phyloP scores from a whole-genome alignment of 2,329 filamentous ascomycete genomes.

The Aspergillus fijiensis region DNA sequence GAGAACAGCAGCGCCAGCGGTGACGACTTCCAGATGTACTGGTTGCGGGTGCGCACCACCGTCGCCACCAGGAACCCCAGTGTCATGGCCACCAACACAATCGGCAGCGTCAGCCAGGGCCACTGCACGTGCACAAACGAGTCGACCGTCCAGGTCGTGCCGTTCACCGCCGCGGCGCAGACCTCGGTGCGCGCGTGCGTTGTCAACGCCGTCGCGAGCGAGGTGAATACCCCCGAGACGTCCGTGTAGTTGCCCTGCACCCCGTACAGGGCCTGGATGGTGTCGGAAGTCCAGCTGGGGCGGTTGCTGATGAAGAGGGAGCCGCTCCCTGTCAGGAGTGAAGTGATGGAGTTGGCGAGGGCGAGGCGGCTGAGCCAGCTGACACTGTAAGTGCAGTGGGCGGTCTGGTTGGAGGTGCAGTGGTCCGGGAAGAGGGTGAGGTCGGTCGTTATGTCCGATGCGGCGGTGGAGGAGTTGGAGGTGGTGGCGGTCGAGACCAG shows the following conservation, averaged over 20 bases:
- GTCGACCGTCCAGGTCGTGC: slow-evolving; percentile 21
- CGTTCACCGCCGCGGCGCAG: slow-evolving; percentile 14
- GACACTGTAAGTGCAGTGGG: slow-evolving; percentile 22
- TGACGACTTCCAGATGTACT: slow-evolving; percentile 29
- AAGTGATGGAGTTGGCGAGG: slow-evolving; percentile 20
- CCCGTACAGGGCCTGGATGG: slow-evolving; percentile 23
- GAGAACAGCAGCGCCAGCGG: slow-evolving; percentile 26
- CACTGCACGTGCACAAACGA: slow-evolving; percentile 26
- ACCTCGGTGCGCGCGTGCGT: slow-evolving; percentile 23
- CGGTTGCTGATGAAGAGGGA: slow-evolving; percentile 21
- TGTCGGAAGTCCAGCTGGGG: slow-evolving; percentile 22
- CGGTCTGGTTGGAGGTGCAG: slow-evolving; percentile 24
- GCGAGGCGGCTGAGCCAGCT: slow-evolving; percentile 21
- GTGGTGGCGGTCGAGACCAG: slow-evolving; percentile 11
- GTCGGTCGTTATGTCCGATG: background rate
- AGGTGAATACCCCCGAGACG: slow-evolving; percentile 19
- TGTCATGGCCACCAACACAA: slow-evolving; percentile 44
- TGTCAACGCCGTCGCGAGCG: slow-evolving; percentile 19
- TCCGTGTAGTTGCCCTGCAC: slow-evolving; percentile 20
- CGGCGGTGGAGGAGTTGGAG: slow-evolving; percentile 16
- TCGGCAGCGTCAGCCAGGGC: slow-evolving; percentile 25
- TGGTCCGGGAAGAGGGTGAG: slow-evolving; percentile 18
- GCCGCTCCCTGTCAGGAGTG: slow-evolving; percentile 20
- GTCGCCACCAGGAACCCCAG: slow-evolving; percentile 50
- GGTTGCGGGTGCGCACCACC: slow-evolving; percentile 23